A percentile compares a stretch with the other conserved stretches of the same genome.
Conservation (phyloP, 2,329 filamentous ascomycete genomes). For the Zymoseptoria passerinii region DNA sequence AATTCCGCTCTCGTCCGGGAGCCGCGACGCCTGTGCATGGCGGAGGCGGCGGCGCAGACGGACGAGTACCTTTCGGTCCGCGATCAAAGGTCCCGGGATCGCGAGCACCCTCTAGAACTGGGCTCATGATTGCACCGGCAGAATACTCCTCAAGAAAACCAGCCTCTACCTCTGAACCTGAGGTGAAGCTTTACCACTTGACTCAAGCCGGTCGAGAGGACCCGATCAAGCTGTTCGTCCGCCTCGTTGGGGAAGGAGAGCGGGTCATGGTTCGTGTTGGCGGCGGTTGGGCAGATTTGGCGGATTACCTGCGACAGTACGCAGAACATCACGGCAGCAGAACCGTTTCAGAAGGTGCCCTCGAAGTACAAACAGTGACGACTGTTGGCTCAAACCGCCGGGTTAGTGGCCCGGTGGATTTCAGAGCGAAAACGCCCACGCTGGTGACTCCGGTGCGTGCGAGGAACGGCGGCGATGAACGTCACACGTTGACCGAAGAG, state of each 20-base stretch:
- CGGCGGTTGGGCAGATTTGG: constrained; percentile 95
- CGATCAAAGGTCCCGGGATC: constrained; percentile 10
- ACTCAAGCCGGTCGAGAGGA: constrained; percentile 73
- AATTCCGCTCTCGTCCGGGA: constrained; percentile 52
- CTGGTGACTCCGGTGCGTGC: background rate
- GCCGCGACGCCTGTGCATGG: constrained; percentile 28
- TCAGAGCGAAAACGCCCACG: constrained; percentile 10
- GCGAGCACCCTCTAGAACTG: constrained; percentile 8
- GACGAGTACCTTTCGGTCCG: constrained; percentile 12
- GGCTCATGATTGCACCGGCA: constrained; percentile 28
- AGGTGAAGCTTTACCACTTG: constrained; percentile 88
- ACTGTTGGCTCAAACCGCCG: constrained; percentile 18
- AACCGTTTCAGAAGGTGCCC: constrained; percentile 44
- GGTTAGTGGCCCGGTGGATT: constrained; percentile 22
- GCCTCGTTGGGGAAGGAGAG: constrained; percentile 85
- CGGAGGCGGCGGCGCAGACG: constrained; percentile 11
- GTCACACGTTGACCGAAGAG: constrained; percentile 8
- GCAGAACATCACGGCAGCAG: constrained; percentile 82
- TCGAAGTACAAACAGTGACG: constrained; percentile 46
- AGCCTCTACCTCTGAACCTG: constrained; percentile 34
- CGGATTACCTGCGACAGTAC: constrained; percentile 90
- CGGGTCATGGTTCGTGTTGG: constrained; percentile 97
- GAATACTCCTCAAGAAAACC: constrained; percentile 28
- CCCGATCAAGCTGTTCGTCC: constrained; percentile 90
- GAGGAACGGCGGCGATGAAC: background rate